phyloP scores from a whole-genome alignment of 139 green algal genomes.

The Chlorella sp. region DNA sequence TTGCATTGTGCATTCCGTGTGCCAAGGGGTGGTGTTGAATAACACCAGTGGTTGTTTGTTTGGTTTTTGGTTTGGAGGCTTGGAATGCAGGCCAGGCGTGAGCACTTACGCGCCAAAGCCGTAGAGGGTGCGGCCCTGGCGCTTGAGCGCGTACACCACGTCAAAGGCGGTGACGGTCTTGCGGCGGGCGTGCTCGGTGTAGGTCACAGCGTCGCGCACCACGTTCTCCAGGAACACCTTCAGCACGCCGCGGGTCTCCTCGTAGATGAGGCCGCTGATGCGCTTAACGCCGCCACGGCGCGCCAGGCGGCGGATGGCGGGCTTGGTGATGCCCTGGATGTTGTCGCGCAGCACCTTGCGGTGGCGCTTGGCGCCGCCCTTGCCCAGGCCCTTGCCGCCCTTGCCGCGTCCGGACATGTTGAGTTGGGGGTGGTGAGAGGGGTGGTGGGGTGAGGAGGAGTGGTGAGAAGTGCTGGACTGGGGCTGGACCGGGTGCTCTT shows the following conservation, averaged over 20 bases:
- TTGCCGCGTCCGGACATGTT: slow-evolving; percentile 94
- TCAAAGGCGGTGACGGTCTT: slow-evolving; percentile 98
- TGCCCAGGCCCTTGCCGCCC: slow-evolving; percentile 93
- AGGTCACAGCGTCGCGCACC: slow-evolving; percentile 94
- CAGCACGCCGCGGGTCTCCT: slow-evolving; percentile 88
- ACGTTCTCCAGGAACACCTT: slow-evolving; percentile 95
- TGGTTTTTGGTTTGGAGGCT: too few relatives aligned
- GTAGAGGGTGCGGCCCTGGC: slow-evolving; percentile 95
- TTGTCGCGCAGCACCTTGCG: slow-evolving; percentile 86
- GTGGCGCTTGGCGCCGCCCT: slow-evolving; percentile 92
- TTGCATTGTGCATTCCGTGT: too few relatives aligned
- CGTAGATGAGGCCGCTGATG: slow-evolving; percentile 89
- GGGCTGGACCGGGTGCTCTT: not conserved
- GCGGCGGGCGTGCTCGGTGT: slow-evolving; percentile 86
- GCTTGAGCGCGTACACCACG: slow-evolving; percentile 96
- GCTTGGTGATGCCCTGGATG: slow-evolving; percentile 80
- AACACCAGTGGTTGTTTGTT: too few relatives aligned
- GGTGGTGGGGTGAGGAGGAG: not conserved
- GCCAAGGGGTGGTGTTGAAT: too few relatives aligned
- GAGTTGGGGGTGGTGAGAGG: not conserved
- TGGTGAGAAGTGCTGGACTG: not conserved
- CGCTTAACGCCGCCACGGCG: slow-evolving; percentile 85
- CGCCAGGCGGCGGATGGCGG: slow-evolving; percentile 82
- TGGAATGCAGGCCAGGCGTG: too few relatives aligned
- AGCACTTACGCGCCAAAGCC: slow-evolving; percentile 19